phyloP scores from a whole-genome alignment of 257 asterid genomes.

The Mitragyna speciosa region DNA sequence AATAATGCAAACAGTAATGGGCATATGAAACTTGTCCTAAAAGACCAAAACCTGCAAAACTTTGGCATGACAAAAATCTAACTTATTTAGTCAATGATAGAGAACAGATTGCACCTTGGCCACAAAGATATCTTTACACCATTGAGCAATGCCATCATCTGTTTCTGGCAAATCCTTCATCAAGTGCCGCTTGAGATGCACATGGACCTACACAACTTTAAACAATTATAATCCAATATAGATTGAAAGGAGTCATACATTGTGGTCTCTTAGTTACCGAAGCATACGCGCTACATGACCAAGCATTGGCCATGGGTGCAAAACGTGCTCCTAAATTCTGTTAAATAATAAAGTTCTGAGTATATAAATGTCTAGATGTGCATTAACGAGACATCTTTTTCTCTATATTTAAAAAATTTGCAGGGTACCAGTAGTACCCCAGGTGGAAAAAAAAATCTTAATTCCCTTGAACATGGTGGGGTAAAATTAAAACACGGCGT shows the following conservation, averaged over 20 bases:
- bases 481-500: too few species aligned
- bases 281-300: neutral
- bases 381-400: too few species aligned
- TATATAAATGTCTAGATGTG: too few species aligned
- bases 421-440: too few species aligned
- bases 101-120: conserved; percentile 57
- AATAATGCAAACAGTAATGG: neutral
- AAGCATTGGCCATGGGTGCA: neutral
- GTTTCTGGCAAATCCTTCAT: conserved; percentile 86
- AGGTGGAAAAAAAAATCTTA: too few species aligned
- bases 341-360: too few species aligned
- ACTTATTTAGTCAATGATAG: neutral
- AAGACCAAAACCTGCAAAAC: neutral
- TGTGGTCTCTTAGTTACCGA: neutral
- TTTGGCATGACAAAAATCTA: neutral
- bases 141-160: conserved; percentile 78
- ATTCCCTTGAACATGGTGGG: too few species aligned
- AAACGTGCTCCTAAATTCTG: neutral
- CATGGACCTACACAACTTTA: conserved; percentile 62
- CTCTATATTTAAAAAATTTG: too few species aligned
- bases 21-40: neutral
- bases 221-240: neutral
- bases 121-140: conserved; percentile 80
- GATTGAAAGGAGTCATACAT: neutral
- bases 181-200: conserved; percentile 73